These are phyloP conservation scores for Aspergillus sclerotioniger DNA, from an alignment of 495 filamentous ascomycete species.

Conservation along the genomic window DNA sequence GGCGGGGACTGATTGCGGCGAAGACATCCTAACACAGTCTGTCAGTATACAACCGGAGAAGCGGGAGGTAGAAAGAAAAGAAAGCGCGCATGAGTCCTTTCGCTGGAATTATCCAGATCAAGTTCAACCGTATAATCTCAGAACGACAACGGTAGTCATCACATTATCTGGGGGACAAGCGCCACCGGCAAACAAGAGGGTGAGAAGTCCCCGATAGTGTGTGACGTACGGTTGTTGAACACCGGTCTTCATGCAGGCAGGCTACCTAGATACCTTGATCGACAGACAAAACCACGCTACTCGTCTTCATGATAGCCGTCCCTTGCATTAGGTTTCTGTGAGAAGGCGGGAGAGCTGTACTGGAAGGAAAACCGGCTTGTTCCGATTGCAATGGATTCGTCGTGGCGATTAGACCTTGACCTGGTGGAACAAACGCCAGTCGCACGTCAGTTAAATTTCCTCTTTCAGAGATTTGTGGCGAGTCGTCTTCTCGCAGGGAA, in stretches of 20 bases:
- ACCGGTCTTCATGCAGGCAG: slow-evolving; percentile 50
- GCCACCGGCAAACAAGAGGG: background rate
- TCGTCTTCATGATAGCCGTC: slow-evolving; percentile 42
- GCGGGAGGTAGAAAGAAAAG: slow-evolving; percentile 12
- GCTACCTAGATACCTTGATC: slow-evolving; percentile 52
- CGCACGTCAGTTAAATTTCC: slow-evolving; percentile 1
- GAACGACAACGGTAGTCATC: slow-evolving; percentile 34
- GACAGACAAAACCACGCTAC: slow-evolving; percentile 43
- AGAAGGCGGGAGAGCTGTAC: slow-evolving; percentile 33
- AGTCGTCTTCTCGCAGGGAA: background rate
- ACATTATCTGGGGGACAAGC: background rate
- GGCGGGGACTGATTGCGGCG: slow-evolving; percentile 31
- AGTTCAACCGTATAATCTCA: slow-evolving; percentile 63
- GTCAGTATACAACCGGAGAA: slow-evolving; percentile 25
- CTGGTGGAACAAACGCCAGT: slow-evolving; percentile 3
- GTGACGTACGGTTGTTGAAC: slow-evolving; percentile 34
- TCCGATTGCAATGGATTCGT: background rate
- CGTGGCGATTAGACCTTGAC: background rate
- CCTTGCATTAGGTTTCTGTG: slow-evolving; percentile 17
- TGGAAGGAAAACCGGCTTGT: slow-evolving; percentile 10
- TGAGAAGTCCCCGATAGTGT: background rate
- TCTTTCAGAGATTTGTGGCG: background rate
- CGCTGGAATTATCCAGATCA: slow-evolving; percentile 63
- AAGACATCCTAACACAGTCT: slow-evolving; percentile 32
- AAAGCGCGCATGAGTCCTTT: slow-evolving; percentile 55